phyloP scores from a whole-genome alignment of 148 eudicot species.

The Polygonum aviculare region DNA sequence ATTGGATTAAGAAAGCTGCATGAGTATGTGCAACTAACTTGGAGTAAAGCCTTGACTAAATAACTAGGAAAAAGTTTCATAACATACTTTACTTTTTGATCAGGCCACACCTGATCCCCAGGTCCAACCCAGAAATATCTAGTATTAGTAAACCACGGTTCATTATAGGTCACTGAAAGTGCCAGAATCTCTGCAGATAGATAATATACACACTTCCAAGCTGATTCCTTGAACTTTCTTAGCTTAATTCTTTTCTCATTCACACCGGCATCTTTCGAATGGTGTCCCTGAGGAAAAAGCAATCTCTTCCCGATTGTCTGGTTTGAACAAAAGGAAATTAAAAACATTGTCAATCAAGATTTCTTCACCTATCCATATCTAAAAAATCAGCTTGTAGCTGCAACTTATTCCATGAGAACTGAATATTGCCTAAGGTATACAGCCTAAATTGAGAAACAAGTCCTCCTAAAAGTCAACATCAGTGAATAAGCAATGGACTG shows the following conservation, averaged over 20 bases:
- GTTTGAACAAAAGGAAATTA: constrained; percentile 23
- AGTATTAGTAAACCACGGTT: constrained; percentile 79
- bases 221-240: constrained; percentile 90
- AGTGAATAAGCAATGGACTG: neutral
- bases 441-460: neutral
- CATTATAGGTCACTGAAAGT: constrained; percentile 59
- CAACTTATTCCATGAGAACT: neutral
- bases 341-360: neutral
- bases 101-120: constrained; percentile 87
- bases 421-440: neutral
- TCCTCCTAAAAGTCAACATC: neutral
- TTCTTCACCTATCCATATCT: neutral
- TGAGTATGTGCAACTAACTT: neutral
- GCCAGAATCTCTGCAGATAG: constrained; percentile 83
- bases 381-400: neutral
- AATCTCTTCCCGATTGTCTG: constrained; percentile 64
- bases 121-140: constrained; percentile 76
- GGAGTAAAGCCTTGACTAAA: neutral
- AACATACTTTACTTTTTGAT: constrained; percentile 67
- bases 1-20: neutral
- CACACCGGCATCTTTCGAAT: constrained; percentile 27
- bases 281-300: constrained; percentile 51
- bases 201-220: constrained; percentile 87
- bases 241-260: constrained; percentile 54
- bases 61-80: neutral